Conservation (phyloP, 345 rosid genomes). For the Orychophragmus violaceus region DNA sequence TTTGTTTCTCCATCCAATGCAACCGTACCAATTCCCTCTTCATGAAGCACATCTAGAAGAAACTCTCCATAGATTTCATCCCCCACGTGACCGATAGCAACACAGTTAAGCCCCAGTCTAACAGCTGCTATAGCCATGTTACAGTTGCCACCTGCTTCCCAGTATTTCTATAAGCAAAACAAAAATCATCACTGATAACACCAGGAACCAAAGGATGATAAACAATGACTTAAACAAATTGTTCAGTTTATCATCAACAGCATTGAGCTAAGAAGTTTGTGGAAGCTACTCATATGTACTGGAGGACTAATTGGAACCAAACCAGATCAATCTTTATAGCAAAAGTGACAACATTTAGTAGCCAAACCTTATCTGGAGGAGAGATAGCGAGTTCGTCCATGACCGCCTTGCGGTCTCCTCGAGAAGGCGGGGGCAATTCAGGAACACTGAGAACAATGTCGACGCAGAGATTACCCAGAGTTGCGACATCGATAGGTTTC, state of each 20-base stretch:
- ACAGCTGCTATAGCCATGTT: slow-evolving; percentile 97
- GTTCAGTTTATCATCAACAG: too few relatives aligned
- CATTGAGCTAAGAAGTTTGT: too few relatives aligned
- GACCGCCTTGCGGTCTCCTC: slow-evolving; percentile 47
- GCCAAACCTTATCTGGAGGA: slow-evolving; percentile 86
- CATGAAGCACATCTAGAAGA: slow-evolving; percentile 70
- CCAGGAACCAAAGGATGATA: background rate
- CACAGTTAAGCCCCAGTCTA: slow-evolving; percentile 76
- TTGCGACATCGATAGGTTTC: slow-evolving; percentile 60
- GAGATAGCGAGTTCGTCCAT: slow-evolving; percentile 68
- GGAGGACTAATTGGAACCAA: too few relatives aligned
- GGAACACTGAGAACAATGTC: slow-evolving; percentile 87
- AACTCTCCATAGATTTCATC: slow-evolving; percentile 77
- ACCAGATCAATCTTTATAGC: too few relatives aligned
- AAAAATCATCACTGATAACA: slow-evolving; percentile 1
- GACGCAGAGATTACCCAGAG: slow-evolving; percentile 90
- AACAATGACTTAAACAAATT: background rate
- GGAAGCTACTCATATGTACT: too few relatives aligned
- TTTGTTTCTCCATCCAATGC: slow-evolving; percentile 47
- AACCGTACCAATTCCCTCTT: slow-evolving; percentile 64
- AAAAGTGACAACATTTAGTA: too few relatives aligned
- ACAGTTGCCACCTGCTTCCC: slow-evolving; percentile 99
- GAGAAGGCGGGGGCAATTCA: slow-evolving; percentile 63
- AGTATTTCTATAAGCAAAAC: slow-evolving; percentile 40
- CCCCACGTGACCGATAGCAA: slow-evolving; percentile 82